Base-by-base conservation (phyloP, 805 yeast genomes). In the Yarrowia sp. region DNA sequence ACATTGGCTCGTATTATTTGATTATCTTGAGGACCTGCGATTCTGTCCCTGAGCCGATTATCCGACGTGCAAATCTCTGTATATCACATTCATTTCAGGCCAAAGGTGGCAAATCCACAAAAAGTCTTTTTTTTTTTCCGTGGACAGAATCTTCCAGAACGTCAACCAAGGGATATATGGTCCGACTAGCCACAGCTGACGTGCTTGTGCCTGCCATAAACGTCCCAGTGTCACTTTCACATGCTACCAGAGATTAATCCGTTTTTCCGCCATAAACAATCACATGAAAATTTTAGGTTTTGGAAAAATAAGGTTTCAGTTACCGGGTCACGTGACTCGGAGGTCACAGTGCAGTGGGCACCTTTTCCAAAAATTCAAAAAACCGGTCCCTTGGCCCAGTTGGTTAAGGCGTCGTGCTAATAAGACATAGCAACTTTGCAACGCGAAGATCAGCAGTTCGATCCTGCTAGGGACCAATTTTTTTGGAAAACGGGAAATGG, bases 401-500 rank as follows among this genome's bases (percentile, higher is more conserved):
- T 58, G 64, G 64, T 58, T 58, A 58, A 58, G 64, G 64, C 64
- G 64, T 58, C 64, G 64, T 58, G 64, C 64, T 58, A 58, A 58
- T 58, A 58, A 42, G 64, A 55, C 19, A 38, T 63, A 61, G 67
- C 53, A 36, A 15, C 55, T 61, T 48, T 61, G 55, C 55, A 46
- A 80, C 82, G 82, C 82, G 79, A 79, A 80, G 83, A 80, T 80
- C 83, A 80, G 82, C 83, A 78, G 82, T 80, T 80, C 82, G 82
- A 80, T 74, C 77, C 77, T 75, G 77, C 75, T 75, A 74, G 76
- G 74, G 77, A 74, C 77, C 77, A 74, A 35, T 46, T 36, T 35
- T 59, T 26, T 26, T 26, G 32, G 32, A 26, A 26, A 26, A 26
- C 19, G 19, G 19, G 19, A 16, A 40, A 19, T 19, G 19, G 19